Conservation (phyloP, 768 basidiomycete genomes). For the Trametes cingulata region DNA sequence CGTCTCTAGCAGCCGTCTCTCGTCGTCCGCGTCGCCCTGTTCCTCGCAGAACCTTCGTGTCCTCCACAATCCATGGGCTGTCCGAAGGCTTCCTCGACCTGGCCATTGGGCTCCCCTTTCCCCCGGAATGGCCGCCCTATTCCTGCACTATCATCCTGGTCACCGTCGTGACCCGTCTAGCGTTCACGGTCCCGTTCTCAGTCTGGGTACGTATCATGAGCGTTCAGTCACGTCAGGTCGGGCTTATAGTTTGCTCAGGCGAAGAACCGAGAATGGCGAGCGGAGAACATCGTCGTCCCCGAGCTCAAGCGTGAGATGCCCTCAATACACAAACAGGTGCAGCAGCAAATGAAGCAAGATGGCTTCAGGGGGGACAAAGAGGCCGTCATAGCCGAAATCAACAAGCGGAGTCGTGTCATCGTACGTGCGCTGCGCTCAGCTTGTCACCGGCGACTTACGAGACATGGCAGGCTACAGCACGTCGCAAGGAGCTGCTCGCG, state of each 20-base stretch:
- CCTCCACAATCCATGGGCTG: constrained; percentile 25
- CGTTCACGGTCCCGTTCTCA: constrained; percentile 64
- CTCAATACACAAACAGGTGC: constrained; percentile 34
- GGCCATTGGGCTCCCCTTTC: constrained; percentile 71
- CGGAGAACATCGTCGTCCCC: constrained; percentile 63
- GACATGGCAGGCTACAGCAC: constrained; percentile 48
- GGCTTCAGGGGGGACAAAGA: constrained; percentile 58
- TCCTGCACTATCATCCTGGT: constrained; percentile 73
- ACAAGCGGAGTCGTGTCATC: constrained; percentile 46
- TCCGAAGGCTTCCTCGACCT: constrained; percentile 73
- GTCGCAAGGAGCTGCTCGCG: constrained; percentile 60
- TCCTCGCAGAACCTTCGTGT: constrained; percentile 24
- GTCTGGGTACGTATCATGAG: constrained; percentile 61
- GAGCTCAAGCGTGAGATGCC: constrained; percentile 52
- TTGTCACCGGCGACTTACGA: background rate
- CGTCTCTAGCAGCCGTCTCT: constrained; percentile 9
- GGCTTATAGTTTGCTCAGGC: constrained; percentile 42
- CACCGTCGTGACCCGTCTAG: constrained; percentile 60
- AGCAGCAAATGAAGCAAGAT: constrained; percentile 54
- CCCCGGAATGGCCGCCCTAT: constrained; percentile 67
- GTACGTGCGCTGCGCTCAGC: constrained; percentile 36
- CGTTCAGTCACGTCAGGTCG: background rate
- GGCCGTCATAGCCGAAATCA: constrained; percentile 48
- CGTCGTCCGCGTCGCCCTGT: background rate
- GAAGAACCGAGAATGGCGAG: constrained; percentile 56